A percentile compares a stretch with the other conserved stretches of the same genome.
Conservation (phyloP, 2,329 filamentous ascomycete genomes). For the Aspergillus eucalypticola region DNA sequence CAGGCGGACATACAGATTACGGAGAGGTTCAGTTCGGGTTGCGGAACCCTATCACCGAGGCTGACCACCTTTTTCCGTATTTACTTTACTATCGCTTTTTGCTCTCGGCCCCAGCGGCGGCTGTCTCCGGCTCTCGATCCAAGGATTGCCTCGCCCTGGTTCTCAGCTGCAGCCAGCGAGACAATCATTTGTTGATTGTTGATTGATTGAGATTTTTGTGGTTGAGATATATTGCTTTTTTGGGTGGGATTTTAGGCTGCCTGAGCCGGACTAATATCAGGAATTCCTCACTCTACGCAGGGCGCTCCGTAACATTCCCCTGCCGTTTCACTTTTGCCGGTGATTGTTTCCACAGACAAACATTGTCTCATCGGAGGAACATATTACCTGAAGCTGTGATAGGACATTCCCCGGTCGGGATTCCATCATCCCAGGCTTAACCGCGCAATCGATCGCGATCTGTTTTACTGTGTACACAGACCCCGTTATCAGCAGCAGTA, state of each 20-base stretch:
- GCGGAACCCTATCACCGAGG: not conserved
- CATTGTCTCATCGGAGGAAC: not conserved
- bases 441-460: conserved; percentile 6
- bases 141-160: conserved; percentile 17
- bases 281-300: not conserved
- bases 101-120: conserved; percentile 10
- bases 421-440: not conserved
- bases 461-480: not conserved
- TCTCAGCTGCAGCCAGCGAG: not conserved
- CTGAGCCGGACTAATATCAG: not conserved
- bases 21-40: not conserved
- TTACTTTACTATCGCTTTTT: not conserved
- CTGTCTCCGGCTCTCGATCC: conserved; percentile 13
- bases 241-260: not conserved
- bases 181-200: not conserved
- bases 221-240: conserved; percentile 1
- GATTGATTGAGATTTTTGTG: not conserved
- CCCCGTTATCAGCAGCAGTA: conserved; percentile 3
- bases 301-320: not conserved
- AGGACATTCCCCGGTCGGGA: not conserved
- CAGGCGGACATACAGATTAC: not conserved
- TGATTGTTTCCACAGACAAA: too few species aligned
- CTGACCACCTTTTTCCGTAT: not conserved
- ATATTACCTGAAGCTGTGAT: not conserved
- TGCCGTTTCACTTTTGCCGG: not conserved